A percentile compares a stretch with the other conserved stretches of the same genome.
Conservation (phyloP, 768 basidiomycete genomes). For the Podaxis rugospora region DNA sequence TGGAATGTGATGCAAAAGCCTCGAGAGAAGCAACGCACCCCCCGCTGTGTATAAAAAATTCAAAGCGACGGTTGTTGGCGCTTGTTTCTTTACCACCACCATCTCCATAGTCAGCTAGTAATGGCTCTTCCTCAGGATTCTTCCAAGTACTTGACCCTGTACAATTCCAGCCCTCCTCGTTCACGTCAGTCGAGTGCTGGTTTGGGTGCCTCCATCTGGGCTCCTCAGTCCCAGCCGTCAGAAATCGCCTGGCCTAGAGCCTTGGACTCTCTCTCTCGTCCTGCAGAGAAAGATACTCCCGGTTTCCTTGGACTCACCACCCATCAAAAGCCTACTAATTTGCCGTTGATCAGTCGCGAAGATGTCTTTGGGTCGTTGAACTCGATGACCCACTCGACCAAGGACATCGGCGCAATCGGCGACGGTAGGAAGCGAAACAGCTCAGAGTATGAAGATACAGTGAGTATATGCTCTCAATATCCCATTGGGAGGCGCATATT, state of each 20-base stretch:
- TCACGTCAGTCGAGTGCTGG: slow-evolving; percentile 33
- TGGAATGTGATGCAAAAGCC: slow-evolving; percentile 24
- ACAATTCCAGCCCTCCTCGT: slow-evolving; percentile 34
- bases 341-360: slow-evolving; percentile 38
- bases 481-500: slow-evolving; percentile 11
- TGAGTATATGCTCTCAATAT: slow-evolving; percentile 25
- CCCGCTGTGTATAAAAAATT: slow-evolving; percentile 31
- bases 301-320: slow-evolving; percentile 21
- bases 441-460: slow-evolving; percentile 53
- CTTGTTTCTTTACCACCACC: slow-evolving; percentile 42
- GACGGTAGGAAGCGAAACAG: slow-evolving; percentile 68
- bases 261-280: slow-evolving; percentile 56
- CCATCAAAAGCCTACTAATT: slow-evolving; percentile 14
- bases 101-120: slow-evolving; percentile 21
- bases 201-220: slow-evolving; percentile 69
- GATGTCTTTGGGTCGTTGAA: slow-evolving; percentile 65
- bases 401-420: slow-evolving; percentile 71
- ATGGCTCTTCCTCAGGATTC: slow-evolving; percentile 30
- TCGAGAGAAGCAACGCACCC: slow-evolving; percentile 29
- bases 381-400: slow-evolving; percentile 21
- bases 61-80: slow-evolving; percentile 22
- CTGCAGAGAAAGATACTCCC: slow-evolving; percentile 35
- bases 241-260: slow-evolving; percentile 67
- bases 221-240: slow-evolving; percentile 69
- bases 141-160: slow-evolving; percentile 32